Conservation (phyloP, 345 rosid genomes). For the thale cress (Arabidopsis thaliana) region TAIR10.1 NC_003076.8:20793001-20793500, state of each 20-base stretch:
- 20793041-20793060: slow-evolving; percentile 25
- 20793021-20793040: slow-evolving; percentile 37
- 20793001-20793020: slow-evolving; percentile 49
- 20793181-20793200: slow-evolving; percentile 63
- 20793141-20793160: slow-evolving; percentile 65
- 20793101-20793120: slow-evolving; percentile 43
- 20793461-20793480: slow-evolving; percentile 48
- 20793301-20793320: slow-evolving; percentile 47
- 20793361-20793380: slow-evolving; percentile 54
- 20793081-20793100: background rate
- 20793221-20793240: slow-evolving; percentile 62
- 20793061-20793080: slow-evolving; percentile 37
- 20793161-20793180: slow-evolving; percentile 52
- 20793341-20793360: slow-evolving; percentile 26
- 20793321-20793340: slow-evolving; percentile 50
- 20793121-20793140: slow-evolving; percentile 65
- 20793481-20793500: slow-evolving; percentile 46
- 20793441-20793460: slow-evolving; percentile 57
- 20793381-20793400: slow-evolving; percentile 53
- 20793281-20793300: slow-evolving; percentile 8
- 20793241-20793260: slow-evolving; percentile 54
- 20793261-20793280: slow-evolving; percentile 24
- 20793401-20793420: slow-evolving; percentile 56
- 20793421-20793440: slow-evolving; percentile 58
- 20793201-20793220: slow-evolving; percentile 54